Evolutionary conservation across 2,329 filamentous ascomycete species (phyloP).

Genomic region (Plenodomus biglobosus): DNA sequence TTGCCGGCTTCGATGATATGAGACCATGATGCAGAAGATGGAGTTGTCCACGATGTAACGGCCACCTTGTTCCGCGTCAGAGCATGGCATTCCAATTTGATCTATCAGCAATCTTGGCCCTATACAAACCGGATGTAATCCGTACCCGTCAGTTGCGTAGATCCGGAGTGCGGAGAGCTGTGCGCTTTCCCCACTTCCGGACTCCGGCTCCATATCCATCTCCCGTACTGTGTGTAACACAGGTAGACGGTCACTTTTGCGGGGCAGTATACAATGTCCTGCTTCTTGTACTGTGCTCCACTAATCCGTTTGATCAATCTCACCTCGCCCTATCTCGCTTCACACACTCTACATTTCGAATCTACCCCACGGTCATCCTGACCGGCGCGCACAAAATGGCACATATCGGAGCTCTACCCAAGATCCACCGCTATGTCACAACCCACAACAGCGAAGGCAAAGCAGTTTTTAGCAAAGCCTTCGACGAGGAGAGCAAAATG

Average conservation of each 20-base stretch:
- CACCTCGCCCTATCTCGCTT: not conserved
- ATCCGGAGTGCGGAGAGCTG: slow-evolving; percentile 16
- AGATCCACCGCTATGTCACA: slow-evolving; percentile 43
- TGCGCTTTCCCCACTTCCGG: slow-evolving; percentile 15
- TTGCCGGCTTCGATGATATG: too few species aligned
- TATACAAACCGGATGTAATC: too few species aligned
- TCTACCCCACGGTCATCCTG: not conserved
- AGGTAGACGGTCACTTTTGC: not conserved
- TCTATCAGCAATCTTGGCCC: too few species aligned
- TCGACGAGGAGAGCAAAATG: slow-evolving; percentile 42
- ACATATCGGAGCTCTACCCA: slow-evolving; percentile 34
- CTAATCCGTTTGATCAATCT: not conserved
- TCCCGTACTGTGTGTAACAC: slow-evolving; percentile 16
- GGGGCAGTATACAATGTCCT: not conserved
- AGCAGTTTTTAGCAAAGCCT: slow-evolving; percentile 41
- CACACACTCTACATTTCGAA: not conserved
- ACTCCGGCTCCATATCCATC: slow-evolving; percentile 26
- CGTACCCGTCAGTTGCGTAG: too few species aligned
- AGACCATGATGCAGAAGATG: too few species aligned
- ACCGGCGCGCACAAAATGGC: slow-evolving; percentile 28
- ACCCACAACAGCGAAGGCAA: slow-evolving; percentile 40
- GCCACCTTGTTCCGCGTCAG: too few species aligned
- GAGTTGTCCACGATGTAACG: too few species aligned
- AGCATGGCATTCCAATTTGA: too few species aligned
- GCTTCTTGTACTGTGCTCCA: not conserved